phyloP scores from a whole-genome alignment of 2,329 filamentous ascomycete genomes.

The Dactylellina parvicollis region DNA sequence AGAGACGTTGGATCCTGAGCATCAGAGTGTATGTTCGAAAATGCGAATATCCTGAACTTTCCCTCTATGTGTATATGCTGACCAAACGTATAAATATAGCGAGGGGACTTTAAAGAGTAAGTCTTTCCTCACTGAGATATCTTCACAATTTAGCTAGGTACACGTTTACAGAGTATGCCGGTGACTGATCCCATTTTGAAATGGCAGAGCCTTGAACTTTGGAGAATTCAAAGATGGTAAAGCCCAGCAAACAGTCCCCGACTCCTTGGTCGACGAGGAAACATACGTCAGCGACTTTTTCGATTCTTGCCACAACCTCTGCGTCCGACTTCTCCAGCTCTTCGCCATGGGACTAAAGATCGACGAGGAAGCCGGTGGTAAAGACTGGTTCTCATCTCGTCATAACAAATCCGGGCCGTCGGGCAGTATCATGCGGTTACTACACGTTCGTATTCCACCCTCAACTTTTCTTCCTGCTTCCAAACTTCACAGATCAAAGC shows the following conservation, averaged over 20 bases:
- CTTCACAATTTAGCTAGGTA: neutral
- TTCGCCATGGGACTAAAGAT: slow-evolving; percentile 79
- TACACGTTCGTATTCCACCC: slow-evolving; percentile 70
- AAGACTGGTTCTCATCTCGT: slow-evolving; percentile 70
- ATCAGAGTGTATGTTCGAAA: slow-evolving; percentile 72
- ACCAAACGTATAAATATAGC: slow-evolving; percentile 62
- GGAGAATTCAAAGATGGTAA: slow-evolving; percentile 76
- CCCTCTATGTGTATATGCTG: neutral
- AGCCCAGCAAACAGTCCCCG: slow-evolving; percentile 80
- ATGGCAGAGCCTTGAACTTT: slow-evolving; percentile 84
- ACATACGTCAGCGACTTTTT: slow-evolving; percentile 74
- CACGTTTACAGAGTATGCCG: neutral
- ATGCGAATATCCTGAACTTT: neutral
- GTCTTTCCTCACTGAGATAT: neutral
- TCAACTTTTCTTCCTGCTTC: slow-evolving; percentile 57
- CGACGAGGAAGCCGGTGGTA: slow-evolving; percentile 60
- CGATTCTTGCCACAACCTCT: slow-evolving; percentile 75
- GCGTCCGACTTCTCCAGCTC: slow-evolving; percentile 76
- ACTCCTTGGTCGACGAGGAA: slow-evolving; percentile 70
- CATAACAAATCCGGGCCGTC: slow-evolving; percentile 68
- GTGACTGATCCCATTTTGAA: neutral
- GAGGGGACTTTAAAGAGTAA: slow-evolving; percentile 89
- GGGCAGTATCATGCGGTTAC: slow-evolving; percentile 72
- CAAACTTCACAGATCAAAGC: neutral
- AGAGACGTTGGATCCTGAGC: slow-evolving; percentile 85